Base-by-base conservation (phyloP, 1,284 basidiomycete genomes). In the Ustilago vetiveriae region DNA sequence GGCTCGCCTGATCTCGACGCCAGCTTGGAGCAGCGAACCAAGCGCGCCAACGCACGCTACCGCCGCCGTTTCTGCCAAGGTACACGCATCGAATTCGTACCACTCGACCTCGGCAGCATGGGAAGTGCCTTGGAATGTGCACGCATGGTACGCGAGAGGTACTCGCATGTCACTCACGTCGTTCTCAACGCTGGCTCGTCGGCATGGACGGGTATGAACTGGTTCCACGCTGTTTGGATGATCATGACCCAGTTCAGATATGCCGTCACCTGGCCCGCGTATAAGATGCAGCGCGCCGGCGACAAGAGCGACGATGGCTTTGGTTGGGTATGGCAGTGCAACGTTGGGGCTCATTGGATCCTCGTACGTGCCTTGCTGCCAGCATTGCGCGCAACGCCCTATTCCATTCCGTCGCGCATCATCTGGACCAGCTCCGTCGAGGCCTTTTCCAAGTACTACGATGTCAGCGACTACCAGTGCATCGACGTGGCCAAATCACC, bases 281-380 rank as follows among this genome's bases (percentile, higher is more conserved):
- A 76, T 64, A 82, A 81, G 58, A 39, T 69, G 57, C 80, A 82
- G 57, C 57, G 76, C 5, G 55, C 58, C 3, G 82, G 81, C 32
- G 79, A 81, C 56, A 67, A 73, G 47, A 77, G 77, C 52, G 60
- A 71, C 36, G 81, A 82, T 47, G 70, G 72, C 8, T 75, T 66
- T 37, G 81, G 81, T 21, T 82, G 80, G 81, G 82, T 82, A 6
- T 82, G 81, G 80, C 77, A 82, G 39, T 70, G 72, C 60, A 82
- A 82, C 45, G 71, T 77, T 17, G 80, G 77, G 17, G 76, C 74
- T 6, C 82, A 82, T 50, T 82, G 74, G 66, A 60, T 82, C 21
- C 47, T 82, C 16, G 80, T 75, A 19, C 68, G 71, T 27, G 73
- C 69, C 6, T 63, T 82, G 23, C 65, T 76, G 14, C 75, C 76